Base-by-base conservation (phyloP, 352 stramenopile species). In the Thraustotheca clavata region DNA sequence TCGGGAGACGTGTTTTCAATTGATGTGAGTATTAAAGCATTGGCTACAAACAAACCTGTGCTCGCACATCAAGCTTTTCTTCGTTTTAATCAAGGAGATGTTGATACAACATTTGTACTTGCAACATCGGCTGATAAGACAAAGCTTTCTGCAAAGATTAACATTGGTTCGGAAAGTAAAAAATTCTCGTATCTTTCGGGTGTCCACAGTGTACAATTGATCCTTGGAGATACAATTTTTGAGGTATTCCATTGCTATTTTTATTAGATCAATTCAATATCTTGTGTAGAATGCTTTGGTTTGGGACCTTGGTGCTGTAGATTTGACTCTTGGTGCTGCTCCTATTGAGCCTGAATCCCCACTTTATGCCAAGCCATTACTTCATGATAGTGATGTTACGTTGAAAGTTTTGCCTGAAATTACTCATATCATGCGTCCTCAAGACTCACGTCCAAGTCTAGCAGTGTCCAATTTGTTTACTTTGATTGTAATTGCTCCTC, bases 321-420 rank as follows among this genome's bases (percentile, higher is more conserved):
- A 88, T 40, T 72, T 96, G 38, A 69, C 81, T 60, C 75, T 96
- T 38, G 78, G 61, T 16, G 76, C 80, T 3, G 77, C 71, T 38
- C 80, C 81, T 29, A 80, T 83, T 26, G 66, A 74, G 47, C 73
- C 73, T 26, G 73, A 79, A 4, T 90, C 81, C n/a, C 83, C 85
- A 36, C 74, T 96, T 16, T 96, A 96, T 73, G 77, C 85, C 34
- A 94, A 92, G 69, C 72, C 80, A 38, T 73, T 96, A 50, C 73
- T 94, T 26, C 69, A 96, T 62, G 84, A 95, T 50, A 94, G 84
- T 24, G 87, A 96, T 69, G 90, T 85, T 59, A 91, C 87, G 50
- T 75, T 96, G 4, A 77, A 79, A 67, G 80, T 85, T 26, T 73
- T 96, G 52, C 86, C 85, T 0, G 86, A 95, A 68, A 96, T 95